Base-by-base conservation (phyloP, 129 eudicot species). In the Flaveria bidentis region DNA sequence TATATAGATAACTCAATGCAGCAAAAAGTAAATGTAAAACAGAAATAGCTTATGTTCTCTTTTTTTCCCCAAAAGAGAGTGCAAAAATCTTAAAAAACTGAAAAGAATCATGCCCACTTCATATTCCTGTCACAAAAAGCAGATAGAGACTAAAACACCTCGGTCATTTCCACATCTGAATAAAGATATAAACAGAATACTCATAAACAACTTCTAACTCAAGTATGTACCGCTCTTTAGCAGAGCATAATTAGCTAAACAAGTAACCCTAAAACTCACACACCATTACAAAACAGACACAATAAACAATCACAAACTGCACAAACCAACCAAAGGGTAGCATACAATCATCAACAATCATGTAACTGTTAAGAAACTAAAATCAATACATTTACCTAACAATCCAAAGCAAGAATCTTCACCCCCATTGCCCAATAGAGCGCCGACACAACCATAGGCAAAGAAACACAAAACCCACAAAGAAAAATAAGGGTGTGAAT, bases 371-470 rank as follows among this genome's bases (percentile, higher is more conserved):
- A 74, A 60, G 0, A 63, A 61, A 22, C 25, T 22, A 45, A 42
- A 36, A 17, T 18, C 4, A 6, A 25, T 26, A 41, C 17, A 50
- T 73, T 63, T 80, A 80, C 84, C 84, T 80, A 73, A 45, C 3
- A 80, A 26, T 45, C 71, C 50, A 67, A 46, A 55, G 69, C 84
- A 45, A 44, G 74, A 74, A 55, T 47, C 71, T 45, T 73, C 53
- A 80, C 57, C 55, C 64, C 28, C 84, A 80, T 74, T 74, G 75
- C 42, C 9, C 33, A 76, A 76, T 50, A 63, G 15, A 49, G 56
- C 81, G 77, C 55, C 39, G 56, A 18, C 64, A 14, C 61, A 47
- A 22, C 36, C 18, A 56, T 61, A 51, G 51, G 49, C 60, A 14
- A 17, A 18, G 6, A 71, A 10, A 55, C 4, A 16, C 20, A 2